Evolutionary conservation across 345 rosid genomes (phyloP).

Genomic region (Citrus maxima): DNA sequence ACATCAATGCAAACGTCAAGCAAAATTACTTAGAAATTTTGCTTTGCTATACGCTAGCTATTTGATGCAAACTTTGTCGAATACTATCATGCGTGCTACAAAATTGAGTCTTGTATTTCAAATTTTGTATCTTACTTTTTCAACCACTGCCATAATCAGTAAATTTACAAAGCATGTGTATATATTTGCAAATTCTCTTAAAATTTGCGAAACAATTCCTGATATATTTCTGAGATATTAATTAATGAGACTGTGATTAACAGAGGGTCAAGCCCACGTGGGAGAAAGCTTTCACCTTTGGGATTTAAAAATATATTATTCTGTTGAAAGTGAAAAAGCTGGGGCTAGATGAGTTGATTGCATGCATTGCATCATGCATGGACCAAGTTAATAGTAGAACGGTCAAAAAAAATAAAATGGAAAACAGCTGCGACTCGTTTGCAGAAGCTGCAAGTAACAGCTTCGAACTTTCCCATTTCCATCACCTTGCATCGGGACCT

Average conservation of each 20-base stretch:
- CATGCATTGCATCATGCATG: neutral
- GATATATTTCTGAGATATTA: too few species aligned
- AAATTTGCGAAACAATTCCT: neutral
- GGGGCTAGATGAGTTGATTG: too few species aligned
- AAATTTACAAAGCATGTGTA: too few species aligned
- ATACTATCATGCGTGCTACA: neutral
- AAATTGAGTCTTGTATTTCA: too few species aligned
- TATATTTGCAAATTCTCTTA: too few species aligned
- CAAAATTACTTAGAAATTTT: neutral
- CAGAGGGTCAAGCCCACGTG: neutral
- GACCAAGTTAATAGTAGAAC: neutral
- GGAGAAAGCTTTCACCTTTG: neutral
- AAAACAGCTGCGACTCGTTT: too few species aligned
- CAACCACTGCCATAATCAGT: too few species aligned
- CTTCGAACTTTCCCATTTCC: too few species aligned
- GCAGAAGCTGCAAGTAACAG: too few species aligned
- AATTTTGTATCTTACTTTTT: too few species aligned
- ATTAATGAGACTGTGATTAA: neutral
- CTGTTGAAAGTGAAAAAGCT: neutral
- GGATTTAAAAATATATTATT: neutral
- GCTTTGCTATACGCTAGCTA: neutral
- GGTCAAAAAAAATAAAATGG: too few species aligned
- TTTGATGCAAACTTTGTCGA: neutral
- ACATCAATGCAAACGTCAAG: neutral
- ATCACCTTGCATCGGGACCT: too few species aligned